Percentiles rank a stretch among this genome's conserved stretches.
These are phyloP conservation scores for Botrytis squamosa DNA, from an alignment of 2,329 filamentous ascomycete species.

Conservation along the genomic window DNA sequence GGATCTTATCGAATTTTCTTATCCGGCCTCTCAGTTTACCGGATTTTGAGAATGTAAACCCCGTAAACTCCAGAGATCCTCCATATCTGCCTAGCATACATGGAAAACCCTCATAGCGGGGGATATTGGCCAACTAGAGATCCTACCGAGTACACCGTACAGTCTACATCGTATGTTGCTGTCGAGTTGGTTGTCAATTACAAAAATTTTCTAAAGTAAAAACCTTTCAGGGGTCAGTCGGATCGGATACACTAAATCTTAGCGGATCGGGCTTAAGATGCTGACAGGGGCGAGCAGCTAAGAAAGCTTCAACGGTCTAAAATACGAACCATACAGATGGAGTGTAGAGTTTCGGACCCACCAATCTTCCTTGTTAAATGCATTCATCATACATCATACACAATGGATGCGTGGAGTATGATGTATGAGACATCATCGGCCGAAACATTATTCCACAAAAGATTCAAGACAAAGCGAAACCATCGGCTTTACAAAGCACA, in stretches of 20 bases:
- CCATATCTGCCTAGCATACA: background rate
- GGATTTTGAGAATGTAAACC: background rate
- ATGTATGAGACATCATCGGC: background rate
- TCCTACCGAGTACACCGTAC: background rate
- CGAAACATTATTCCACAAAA: background rate
- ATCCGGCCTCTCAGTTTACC: background rate
- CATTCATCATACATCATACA: background rate
- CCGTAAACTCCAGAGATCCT: background rate
- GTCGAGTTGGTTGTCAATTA: background rate
- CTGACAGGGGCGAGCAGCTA: background rate
- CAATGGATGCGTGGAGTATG: background rate
- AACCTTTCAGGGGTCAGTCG: background rate
- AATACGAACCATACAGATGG: background rate
- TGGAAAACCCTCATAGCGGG: background rate
- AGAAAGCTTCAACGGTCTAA: background rate
- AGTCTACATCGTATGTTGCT: background rate
- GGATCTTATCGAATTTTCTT: background rate
- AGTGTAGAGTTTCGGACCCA: background rate
- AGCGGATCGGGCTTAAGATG: background rate
- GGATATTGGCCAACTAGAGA: background rate
- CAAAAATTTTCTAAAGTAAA: background rate
- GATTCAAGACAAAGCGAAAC: background rate
- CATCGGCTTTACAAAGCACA: background rate
- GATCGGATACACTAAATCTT: background rate
- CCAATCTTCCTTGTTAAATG: background rate